A percentile compares a stretch with the other conserved stretches of the same genome.
phyloP scores from a whole-genome alignment of 306 rosid species.

The Oxytropis ochrocephala region DNA sequence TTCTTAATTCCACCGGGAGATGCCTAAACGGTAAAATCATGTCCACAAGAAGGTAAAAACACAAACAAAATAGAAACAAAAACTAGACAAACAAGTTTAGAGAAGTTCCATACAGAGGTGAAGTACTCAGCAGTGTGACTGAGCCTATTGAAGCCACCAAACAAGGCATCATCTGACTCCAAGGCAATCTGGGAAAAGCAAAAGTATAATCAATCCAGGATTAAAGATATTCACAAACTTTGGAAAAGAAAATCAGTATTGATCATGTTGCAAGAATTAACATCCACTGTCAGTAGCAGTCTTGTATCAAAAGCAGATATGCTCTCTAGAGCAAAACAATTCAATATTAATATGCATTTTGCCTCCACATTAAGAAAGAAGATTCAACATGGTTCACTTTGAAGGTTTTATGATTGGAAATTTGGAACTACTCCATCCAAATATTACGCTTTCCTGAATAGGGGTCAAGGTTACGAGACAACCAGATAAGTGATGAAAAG shows the following conservation, averaged over 20 bases:
- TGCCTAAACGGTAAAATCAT: slow-evolving; percentile 1
- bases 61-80: slow-evolving; percentile 1
- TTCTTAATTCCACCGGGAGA: background rate
- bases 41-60: background rate
- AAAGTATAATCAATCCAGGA: background rate
- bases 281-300: background rate
- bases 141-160: slow-evolving; percentile 75
- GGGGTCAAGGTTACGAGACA: background rate
- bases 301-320: slow-evolving; percentile 4
- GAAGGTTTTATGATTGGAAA: background rate
- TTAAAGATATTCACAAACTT: background rate
- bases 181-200: slow-evolving; percentile 56
- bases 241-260: background rate
- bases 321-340: slow-evolving; percentile 13
- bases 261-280: background rate
- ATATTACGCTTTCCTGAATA: background rate
- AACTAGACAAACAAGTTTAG: background rate
- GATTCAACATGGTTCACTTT: background rate
- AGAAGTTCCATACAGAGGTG: slow-evolving; percentile 42
- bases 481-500: slow-evolving; percentile 6
- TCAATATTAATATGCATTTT: background rate
- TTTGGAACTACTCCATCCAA: slow-evolving; percentile 1
- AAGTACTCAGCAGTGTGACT: slow-evolving; percentile 65
- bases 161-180: slow-evolving; percentile 73
- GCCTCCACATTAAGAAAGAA: background rate